Percentiles rank a stretch among this genome's conserved stretches.
Conservation (phyloP, 129 eudicot species). For the Mikania micrantha region DNA sequence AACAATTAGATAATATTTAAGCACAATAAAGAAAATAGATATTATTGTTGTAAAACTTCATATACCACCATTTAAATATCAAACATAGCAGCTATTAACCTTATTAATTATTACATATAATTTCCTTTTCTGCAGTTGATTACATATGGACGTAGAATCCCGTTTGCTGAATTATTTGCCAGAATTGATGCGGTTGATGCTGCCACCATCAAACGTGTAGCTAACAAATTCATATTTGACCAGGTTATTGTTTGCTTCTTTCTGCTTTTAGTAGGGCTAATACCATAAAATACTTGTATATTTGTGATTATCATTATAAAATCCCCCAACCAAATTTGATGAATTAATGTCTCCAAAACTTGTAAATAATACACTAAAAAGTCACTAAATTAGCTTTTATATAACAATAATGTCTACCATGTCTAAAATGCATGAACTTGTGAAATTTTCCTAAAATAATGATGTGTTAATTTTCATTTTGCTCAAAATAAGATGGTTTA, state of each 20-base stretch:
- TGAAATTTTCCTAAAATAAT: too few species aligned
- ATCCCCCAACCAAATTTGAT: too few species aligned
- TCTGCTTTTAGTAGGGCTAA: not conserved
- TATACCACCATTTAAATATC: not conserved
- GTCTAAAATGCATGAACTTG: too few species aligned
- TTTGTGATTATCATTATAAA: too few species aligned
- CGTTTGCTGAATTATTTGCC: slow-evolving; percentile 84
- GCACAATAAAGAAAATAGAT: not conserved
- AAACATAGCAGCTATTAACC: too few species aligned
- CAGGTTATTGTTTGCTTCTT: slow-evolving; percentile 26
- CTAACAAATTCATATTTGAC: slow-evolving; percentile 77
- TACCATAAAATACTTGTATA: too few species aligned
- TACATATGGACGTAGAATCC: slow-evolving; percentile 93
- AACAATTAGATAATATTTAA: not conserved
- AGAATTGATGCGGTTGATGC: slow-evolving; percentile 89
- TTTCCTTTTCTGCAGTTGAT: slow-evolving; percentile 46
- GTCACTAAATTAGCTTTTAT: too few species aligned
- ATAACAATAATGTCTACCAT: too few species aligned
- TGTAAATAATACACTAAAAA: too few species aligned
- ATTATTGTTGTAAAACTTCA: not conserved
- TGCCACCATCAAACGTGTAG: slow-evolving; percentile 83
- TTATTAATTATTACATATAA: not conserved
- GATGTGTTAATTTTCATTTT: too few species aligned
- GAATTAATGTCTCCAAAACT: too few species aligned
- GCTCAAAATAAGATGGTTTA: too few species aligned